Evolutionary conservation across 208 protist species (phyloP).

Genomic region (Herpetomonas samuelpessoai): DNA sequence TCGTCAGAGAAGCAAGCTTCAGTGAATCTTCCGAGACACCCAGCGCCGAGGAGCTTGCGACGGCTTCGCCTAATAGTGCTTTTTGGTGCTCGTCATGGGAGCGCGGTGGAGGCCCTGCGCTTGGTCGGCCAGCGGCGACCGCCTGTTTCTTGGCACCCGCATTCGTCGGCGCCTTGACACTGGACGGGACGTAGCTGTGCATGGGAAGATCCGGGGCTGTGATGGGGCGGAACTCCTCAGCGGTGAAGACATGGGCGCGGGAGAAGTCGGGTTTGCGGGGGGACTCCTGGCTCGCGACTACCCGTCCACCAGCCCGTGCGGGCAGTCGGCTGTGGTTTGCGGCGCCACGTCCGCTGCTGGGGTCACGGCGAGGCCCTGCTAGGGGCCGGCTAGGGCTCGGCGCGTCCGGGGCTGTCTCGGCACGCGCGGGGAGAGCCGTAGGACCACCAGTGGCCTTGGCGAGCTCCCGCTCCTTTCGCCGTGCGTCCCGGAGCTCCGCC

Average conservation of each 20-base stretch:
- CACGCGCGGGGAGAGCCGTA: no score
- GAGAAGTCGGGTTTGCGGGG: conserved; percentile 57
- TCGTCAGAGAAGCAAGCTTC: conserved; percentile 63
- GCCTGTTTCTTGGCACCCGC: neutral
- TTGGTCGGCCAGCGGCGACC: neutral
- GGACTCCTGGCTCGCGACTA: no score
- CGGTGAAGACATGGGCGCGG: conserved; percentile 53
- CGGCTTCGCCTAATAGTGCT: no score
- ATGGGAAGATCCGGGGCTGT: conserved; percentile 44
- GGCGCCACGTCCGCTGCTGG: no score
- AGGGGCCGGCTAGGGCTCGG: no score
- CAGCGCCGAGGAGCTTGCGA: no score
- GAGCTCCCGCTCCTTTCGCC: conserved; percentile 47
- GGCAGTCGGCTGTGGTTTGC: no score
- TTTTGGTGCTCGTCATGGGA: conserved; percentile 13
- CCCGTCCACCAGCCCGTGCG: no score
- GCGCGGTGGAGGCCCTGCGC: conserved; percentile 14
- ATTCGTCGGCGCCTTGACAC: neutral
- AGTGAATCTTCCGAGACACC: conserved; percentile 70
- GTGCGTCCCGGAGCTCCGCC: conserved; percentile 69
- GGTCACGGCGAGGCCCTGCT: no score
- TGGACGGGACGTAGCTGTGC: no score
- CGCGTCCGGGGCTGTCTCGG: neutral
- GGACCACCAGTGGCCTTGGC: conserved; percentile 18
- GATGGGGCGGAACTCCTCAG: conserved; percentile 64